Evolutionary conservation across 768 basidiomycete species (phyloP).

Genomic region (Dacryopinax spathularia): DNA sequence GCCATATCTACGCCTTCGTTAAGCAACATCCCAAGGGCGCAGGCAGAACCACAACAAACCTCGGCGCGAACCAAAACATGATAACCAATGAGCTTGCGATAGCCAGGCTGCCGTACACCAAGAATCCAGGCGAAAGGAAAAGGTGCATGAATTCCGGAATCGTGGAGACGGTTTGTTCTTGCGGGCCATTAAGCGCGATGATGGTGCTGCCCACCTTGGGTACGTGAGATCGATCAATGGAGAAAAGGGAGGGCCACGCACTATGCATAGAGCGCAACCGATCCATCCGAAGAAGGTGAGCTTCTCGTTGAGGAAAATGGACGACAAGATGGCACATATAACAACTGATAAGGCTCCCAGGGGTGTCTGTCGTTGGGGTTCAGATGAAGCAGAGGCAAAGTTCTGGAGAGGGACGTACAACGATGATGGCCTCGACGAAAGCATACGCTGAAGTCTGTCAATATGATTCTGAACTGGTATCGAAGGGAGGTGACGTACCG

Average conservation of each 20-base stretch:
- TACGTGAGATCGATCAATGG: slow-evolving; percentile 1
- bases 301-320: slow-evolving; percentile 82
- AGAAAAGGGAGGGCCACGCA: slow-evolving; percentile 28
- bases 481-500: slow-evolving; percentile 10
- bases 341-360: slow-evolving; percentile 94
- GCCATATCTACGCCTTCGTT: slow-evolving; percentile 43
- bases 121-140: slow-evolving; percentile 73
- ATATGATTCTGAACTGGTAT: slow-evolving; percentile 6
- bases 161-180: slow-evolving; percentile 52
- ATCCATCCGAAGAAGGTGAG: slow-evolving; percentile 96
- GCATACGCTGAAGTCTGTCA: slow-evolving; percentile 46
- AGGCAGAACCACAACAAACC: too few species aligned
- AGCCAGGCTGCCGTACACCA: slow-evolving; percentile 35
- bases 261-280: slow-evolving; percentile 81
- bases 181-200: slow-evolving; percentile 79
- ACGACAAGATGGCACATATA: slow-evolving; percentile 82
- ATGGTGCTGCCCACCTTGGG: slow-evolving; percentile 66
- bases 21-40: background rate
- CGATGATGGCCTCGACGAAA: slow-evolving; percentile 83
- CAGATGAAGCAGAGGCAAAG: slow-evolving; percentile 3
- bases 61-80: slow-evolving; percentile 70
- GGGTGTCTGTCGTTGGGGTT: slow-evolving; percentile 46
- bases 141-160: slow-evolving; percentile 60
- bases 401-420: slow-evolving; percentile 37
- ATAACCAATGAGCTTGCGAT: slow-evolving; percentile 54